Base-by-base conservation (phyloP, 352 stramenopile species). In the Elongisporangium senticosum region DNA sequence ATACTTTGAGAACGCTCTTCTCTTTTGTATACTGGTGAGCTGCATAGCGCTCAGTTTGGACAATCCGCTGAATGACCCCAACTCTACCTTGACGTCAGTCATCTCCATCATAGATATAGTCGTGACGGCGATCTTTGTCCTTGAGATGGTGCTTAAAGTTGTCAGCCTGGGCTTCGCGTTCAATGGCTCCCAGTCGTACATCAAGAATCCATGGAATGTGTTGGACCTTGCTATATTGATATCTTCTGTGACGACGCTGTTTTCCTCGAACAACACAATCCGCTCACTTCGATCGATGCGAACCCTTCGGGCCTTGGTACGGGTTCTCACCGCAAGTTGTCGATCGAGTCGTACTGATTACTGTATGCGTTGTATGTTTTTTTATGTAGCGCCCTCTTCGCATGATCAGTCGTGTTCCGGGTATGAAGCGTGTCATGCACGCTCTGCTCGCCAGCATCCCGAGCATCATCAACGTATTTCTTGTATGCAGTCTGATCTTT, bases 401-500 rank as follows among this genome's bases (percentile, higher is more conserved):
- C 6, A 73, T 95, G 28, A 87, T 96, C 55, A 83, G 74, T 23
- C 67, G 83, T 3, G 64, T 77, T 14, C 72, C 78, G 7, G 83
- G 79, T 7, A 81, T 95, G 63, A 77, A 83, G 51, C 57, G 90
- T 1, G 83, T 95, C 2, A 80, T 98, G 13, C 87, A 93, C 43
- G 72, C 83, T 1, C 61, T 96, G 40, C 58, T 96, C 4, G 71
- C 71, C 15, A 86, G 78, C 55, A 87, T 96, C 47, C 85, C 83
- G 11, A 74, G 66, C 51, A 86, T 95, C 49, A 64, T 90, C 53
- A 94, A 95, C 58, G 73, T 95, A 0, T 71, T 82, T 14, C 62
- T 94, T 47, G 75, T 98, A 1, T 95, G 86, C 56, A 88, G 88
- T 17, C 81, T 97, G 26, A 96, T 97, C 61, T 83, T 86, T 55